A percentile compares a stretch with the other conserved stretches of the same genome.
phyloP scores from a whole-genome alignment of 2,329 filamentous ascomycete species.

The Cercospora canescens region DNA sequence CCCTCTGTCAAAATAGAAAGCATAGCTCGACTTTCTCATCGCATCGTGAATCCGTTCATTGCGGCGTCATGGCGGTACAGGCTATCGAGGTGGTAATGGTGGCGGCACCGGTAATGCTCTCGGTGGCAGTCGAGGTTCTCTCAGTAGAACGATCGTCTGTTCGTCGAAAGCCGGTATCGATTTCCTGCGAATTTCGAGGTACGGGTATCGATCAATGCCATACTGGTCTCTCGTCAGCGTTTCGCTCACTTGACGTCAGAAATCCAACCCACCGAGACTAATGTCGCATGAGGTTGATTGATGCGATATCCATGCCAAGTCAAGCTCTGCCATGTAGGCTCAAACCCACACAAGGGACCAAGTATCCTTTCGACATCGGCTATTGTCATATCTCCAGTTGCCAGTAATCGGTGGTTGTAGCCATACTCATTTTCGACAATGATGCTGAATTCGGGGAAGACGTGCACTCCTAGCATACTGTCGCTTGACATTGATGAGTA shows the following conservation, averaged over 20 bases:
- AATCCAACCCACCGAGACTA: background rate
- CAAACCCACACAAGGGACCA: conserved; percentile 13
- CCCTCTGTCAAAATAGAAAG: background rate
- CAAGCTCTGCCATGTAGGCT: conserved; percentile 15
- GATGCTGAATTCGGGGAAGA: conserved; percentile 2
- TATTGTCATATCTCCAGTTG: conserved; percentile 16
- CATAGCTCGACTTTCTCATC: background rate
- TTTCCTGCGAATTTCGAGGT: conserved; percentile 1
- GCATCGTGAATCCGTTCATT: background rate
- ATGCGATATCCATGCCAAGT: conserved; percentile 19
- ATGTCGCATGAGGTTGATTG: conserved; percentile 20
- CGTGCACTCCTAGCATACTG: background rate
- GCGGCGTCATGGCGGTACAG: background rate
- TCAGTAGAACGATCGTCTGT: background rate
- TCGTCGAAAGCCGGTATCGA: conserved; percentile 3
- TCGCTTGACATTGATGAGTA: conserved; percentile 4
- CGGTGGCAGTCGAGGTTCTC: background rate
- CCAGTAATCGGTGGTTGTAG: conserved; percentile 1
- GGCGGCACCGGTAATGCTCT: background rate
- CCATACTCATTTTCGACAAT: conserved; percentile 8
- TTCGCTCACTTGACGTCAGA: background rate
- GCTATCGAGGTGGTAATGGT: conserved; percentile 3
- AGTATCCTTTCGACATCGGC: conserved; percentile 12
- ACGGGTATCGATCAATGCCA: conserved; percentile 11
- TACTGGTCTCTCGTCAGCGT: background rate